Evolutionary conservation across 306 rosid genomes (phyloP).

Genomic region (Cicer bijugum): DNA sequence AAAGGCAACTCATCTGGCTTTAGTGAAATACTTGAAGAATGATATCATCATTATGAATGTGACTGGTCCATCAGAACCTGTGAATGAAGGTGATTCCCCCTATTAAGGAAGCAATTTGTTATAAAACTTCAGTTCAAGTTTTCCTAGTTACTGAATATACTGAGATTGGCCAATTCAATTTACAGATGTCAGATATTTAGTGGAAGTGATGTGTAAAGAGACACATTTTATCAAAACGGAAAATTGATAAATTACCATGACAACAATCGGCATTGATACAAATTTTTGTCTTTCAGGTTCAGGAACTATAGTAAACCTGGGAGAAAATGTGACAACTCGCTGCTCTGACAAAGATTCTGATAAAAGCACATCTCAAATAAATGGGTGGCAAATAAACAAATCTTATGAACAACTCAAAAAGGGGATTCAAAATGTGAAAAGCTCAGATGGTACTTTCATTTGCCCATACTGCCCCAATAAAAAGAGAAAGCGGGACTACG

Average conservation of each 20-base stretch:
- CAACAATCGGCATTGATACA: background rate
- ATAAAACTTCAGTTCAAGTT: constrained; percentile 22
- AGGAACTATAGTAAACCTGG: constrained; percentile 45
- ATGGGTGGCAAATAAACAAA: constrained; percentile 46
- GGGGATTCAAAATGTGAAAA: constrained; percentile 67
- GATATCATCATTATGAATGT: constrained; percentile 54
- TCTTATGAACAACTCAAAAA: constrained; percentile 67
- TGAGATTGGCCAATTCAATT: constrained; percentile 32
- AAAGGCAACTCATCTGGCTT: constrained; percentile 85
- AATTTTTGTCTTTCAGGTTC: constrained; percentile 51
- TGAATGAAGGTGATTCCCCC: constrained; percentile 53
- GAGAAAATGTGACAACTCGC: constrained; percentile 49
- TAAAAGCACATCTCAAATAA: constrained; percentile 62
- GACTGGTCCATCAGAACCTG: constrained; percentile 59
- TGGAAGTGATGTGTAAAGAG: background rate
- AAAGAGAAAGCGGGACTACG: constrained; percentile 67
- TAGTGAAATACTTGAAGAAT: constrained; percentile 67
- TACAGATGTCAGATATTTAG: background rate
- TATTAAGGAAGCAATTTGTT: constrained; percentile 10
- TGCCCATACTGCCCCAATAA: constrained; percentile 81
- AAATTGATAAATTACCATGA: constrained; percentile 1
- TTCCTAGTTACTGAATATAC: constrained; percentile 22
- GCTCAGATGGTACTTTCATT: constrained; percentile 58
- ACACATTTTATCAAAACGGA: constrained; percentile 11
- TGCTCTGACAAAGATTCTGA: constrained; percentile 58